Conservation (phyloP, 2,329 filamentous ascomycete species). For the Aspergillus japonicus region DNA sequence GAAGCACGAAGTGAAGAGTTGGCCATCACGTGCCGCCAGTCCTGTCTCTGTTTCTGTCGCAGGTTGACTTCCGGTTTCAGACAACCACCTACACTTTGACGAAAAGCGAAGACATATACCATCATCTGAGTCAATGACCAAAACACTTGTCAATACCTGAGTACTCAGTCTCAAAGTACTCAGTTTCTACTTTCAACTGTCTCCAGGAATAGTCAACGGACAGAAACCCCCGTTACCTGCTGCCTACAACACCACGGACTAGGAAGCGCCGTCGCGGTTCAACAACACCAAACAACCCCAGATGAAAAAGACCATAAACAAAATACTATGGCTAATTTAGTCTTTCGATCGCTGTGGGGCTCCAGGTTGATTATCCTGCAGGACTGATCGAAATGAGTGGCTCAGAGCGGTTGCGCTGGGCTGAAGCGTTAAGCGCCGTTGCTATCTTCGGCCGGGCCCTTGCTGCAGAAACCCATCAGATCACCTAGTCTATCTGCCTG, state of each 20-base stretch:
- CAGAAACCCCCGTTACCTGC: neutral
- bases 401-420: neutral
- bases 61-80: neutral
- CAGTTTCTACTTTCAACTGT: neutral
- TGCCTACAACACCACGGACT: neutral
- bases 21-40: neutral
- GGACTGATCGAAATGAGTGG: neutral
- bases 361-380: neutral
- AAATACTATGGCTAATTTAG: neutral
- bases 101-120: neutral
- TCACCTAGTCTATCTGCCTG: neutral
- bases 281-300: neutral
- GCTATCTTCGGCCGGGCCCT: neutral
- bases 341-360: neutral
- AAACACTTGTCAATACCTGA: neutral
- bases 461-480: neutral
- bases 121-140: neutral
- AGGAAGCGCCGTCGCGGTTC: neutral
- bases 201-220: neutral
- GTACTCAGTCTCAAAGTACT: no score
- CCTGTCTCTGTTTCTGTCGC: neutral
- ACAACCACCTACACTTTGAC: neutral
- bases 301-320: no score
- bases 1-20: neutral
- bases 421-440: neutral